Base-by-base conservation (phyloP, 1,284 basidiomycete genomes). In the Takashimella koratensis region DNA sequence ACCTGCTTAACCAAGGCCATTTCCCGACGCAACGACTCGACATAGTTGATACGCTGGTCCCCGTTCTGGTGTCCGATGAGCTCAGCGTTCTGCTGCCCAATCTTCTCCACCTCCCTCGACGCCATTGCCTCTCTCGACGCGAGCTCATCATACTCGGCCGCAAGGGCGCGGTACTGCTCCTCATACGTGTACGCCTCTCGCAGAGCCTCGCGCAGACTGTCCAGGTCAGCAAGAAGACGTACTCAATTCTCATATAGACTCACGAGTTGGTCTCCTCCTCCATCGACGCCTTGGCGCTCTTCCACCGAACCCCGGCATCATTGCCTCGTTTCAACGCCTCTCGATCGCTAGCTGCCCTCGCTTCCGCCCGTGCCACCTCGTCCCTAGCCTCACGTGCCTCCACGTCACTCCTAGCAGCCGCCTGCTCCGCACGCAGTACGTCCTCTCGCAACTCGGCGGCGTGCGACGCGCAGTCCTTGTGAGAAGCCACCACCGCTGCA, bases 201-300 rank as follows among this genome's bases (percentile, higher is more conserved):
- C 27, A 64, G 48, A 5, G 59, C 62, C n/a, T 60, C 49, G 23
- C 52, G 45, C 13, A 69, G 47, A 21, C 67, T 69, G 49, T 40
- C 8, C 11, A n/a, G 16, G 46, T 36, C 30, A 36, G 30, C 16
- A 8, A 8, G 30, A 36, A 36, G 16, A 8, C 8, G 30, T 16
- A 36, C n/a, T 43, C 16, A 25, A 41, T 2, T n/a, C 11, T 5
- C 19, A 52, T 11, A 1, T 11, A 16, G 13, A 64, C 71, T 63
- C 50, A 74, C 72, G 59, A 51, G 36, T 59, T 48, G 5, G 71
- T 54, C 45, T 74, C 70, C 49, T 67, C 63, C 23, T 68, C 68
- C 50, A 73, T 45, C 13, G 64, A 60, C 11, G 58, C 57, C 26
- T 67, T 65, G 2, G 72, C 69, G 27, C 59, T 45, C 42, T 67